These are phyloP conservation scores for Eleusine indica DNA, from an alignment of 176 grass and related monocot genomes.

Conservation along the genomic window DNA sequence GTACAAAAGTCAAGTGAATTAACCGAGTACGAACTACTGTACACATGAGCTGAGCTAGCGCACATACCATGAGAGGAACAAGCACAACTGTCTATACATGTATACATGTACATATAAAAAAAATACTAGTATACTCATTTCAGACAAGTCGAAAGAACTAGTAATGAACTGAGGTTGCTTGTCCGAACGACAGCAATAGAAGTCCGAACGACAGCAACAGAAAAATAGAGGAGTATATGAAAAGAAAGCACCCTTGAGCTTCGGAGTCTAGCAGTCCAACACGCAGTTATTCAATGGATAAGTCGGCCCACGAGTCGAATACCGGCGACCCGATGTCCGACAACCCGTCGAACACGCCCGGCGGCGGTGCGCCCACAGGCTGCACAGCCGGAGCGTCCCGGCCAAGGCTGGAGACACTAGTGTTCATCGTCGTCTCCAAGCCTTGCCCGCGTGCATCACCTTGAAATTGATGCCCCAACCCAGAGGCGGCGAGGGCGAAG, in stretches of 20 bases:
- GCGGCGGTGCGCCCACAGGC: background rate
- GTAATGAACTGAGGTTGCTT: no score
- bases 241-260: background rate
- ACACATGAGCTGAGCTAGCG: background rate
- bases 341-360: slow-evolving; percentile 44
- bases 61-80: background rate
- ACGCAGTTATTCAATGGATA: slow-evolving; percentile 21
- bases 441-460: background rate
- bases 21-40: background rate
- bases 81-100: background rate
- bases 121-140: background rate
- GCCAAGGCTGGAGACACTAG: background rate
- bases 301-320: slow-evolving; percentile 48
- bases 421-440: background rate
- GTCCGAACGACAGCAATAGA: no score
- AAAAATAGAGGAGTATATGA: background rate
- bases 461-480: background rate
- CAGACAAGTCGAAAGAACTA: no score
- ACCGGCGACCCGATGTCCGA: slow-evolving; percentile 56
- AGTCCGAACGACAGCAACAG: no score
- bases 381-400: background rate
- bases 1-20: background rate
- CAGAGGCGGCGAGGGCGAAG: background rate
- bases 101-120: background rate
- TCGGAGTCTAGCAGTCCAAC: background rate